Evolutionary conservation across 202 grass and related monocot species (phyloP).

Genomic region (Zizania palustris): DNA sequence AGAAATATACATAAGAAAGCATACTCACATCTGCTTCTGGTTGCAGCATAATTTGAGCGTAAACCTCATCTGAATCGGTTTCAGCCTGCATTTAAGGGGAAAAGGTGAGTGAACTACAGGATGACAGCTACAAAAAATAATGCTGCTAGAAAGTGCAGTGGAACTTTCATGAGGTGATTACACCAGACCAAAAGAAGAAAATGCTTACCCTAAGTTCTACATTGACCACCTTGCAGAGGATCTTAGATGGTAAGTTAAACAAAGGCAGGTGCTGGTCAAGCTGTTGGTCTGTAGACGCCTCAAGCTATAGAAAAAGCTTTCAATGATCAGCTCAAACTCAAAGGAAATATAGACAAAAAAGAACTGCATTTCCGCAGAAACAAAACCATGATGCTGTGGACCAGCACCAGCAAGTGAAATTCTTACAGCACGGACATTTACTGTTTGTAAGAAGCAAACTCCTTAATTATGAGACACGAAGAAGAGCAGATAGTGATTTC

Average conservation of each 20-base stretch:
- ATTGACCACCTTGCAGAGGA: constrained; percentile 89
- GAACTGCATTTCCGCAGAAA: background rate
- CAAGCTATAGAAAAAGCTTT: constrained; percentile 57
- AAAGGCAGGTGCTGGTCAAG: constrained; percentile 75
- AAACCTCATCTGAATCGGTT: constrained; percentile 94
- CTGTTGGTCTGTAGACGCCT: constrained; percentile 77
- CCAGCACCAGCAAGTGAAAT: background rate
- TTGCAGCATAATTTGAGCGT: constrained; percentile 86
- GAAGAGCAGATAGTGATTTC: background rate
- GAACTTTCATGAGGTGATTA: constrained; percentile 33
- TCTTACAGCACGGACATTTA: background rate
- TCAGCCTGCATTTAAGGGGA: constrained; percentile 68
- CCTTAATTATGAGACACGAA: background rate
- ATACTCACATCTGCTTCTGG: constrained; percentile 70
- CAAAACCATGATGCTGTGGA: background rate
- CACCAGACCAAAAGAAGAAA: constrained; percentile 9
- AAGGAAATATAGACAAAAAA: constrained; percentile 30
- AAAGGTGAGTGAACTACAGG: constrained; percentile 33
- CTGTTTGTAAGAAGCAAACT: background rate
- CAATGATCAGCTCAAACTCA: constrained; percentile 34
- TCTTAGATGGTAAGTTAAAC: constrained; percentile 78
- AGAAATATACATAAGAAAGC: constrained; percentile 30
- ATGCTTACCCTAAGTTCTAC: constrained; percentile 73
- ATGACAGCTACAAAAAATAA: background rate
- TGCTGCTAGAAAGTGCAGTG: constrained; percentile 5